A percentile compares a stretch with the other conserved stretches of the same genome.
Evolutionary conservation across 805 yeast species (phyloP).

Genomic region (Starmerella davenportii): DNA sequence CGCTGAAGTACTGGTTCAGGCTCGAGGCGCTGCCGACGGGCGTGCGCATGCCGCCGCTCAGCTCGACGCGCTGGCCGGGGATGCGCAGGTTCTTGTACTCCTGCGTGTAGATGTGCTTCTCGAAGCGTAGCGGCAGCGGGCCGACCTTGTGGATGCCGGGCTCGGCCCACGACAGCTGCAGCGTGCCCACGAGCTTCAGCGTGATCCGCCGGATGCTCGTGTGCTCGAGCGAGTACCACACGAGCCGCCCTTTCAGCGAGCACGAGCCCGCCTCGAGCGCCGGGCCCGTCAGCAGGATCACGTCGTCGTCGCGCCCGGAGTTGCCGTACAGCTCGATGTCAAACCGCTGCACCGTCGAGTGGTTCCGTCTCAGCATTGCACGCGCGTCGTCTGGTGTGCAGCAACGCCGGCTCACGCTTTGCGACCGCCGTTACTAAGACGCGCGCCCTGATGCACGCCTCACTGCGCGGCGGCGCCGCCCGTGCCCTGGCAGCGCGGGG

Average conservation of each 20-base stretch:
- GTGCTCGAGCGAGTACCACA: slow-evolving; percentile 59
- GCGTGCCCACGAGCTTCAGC: slow-evolving; percentile 46
- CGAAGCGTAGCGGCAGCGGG: slow-evolving; percentile 24
- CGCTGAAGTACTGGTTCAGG: not conserved
- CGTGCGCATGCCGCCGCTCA: not conserved
- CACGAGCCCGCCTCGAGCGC: slow-evolving; percentile 63
- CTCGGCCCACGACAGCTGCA: slow-evolving; percentile 51
- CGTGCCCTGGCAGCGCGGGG: too few species aligned
- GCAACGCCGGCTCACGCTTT: too few species aligned
- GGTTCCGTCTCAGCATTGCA: slow-evolving; percentile 13
- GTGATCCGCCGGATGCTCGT: slow-evolving; percentile 45
- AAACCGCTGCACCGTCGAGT: slow-evolving; percentile 12
- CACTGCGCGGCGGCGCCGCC: too few species aligned
- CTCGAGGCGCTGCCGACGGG: slow-evolving; percentile 3
- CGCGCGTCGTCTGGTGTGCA: not conserved
- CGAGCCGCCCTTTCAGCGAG: slow-evolving; percentile 58
- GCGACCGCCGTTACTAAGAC: too few species aligned
- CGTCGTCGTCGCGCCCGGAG: slow-evolving; percentile 26
- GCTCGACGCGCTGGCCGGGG: slow-evolving; percentile 5
- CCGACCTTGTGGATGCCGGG: slow-evolving; percentile 7
- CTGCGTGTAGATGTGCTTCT: slow-evolving; percentile 53
- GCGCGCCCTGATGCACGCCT: too few species aligned
- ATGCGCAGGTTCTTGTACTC: slow-evolving; percentile 28
- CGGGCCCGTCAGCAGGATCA: slow-evolving; percentile 62
- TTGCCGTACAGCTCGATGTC: slow-evolving; percentile 15